Conservation (phyloP, 495 filamentous ascomycete genomes). For the Trichoderma orchidacearum region DNA sequence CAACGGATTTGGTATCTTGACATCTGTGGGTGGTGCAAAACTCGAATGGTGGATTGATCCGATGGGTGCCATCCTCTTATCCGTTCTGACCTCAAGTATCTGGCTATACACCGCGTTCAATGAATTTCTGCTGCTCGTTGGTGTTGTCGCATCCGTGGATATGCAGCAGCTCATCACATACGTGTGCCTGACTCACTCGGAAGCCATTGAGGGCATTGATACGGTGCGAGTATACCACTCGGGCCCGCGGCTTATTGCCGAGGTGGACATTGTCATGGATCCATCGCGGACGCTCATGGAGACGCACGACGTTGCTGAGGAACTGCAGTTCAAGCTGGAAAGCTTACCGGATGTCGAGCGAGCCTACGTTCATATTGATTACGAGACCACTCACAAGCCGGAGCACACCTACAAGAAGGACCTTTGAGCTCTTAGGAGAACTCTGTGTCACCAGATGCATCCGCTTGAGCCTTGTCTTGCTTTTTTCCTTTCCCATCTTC, state of each 20-base stretch:
- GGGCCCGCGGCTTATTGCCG: constrained; percentile 78
- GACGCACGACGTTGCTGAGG: constrained; percentile 91
- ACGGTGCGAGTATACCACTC: constrained; percentile 89
- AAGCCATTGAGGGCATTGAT: constrained; percentile 68
- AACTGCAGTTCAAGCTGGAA: constrained; percentile 89
- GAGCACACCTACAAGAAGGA: constrained; percentile 47
- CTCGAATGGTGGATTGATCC: constrained; percentile 93
- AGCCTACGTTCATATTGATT: constrained; percentile 95
- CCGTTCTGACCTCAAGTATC: constrained; percentile 55
- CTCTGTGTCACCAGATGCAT: background rate
- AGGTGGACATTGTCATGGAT: constrained; percentile 85
- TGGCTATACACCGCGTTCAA: constrained; percentile 78
- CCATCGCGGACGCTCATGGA: constrained; percentile 49
- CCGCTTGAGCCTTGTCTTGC: background rate
- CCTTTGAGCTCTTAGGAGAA: constrained; percentile 14
- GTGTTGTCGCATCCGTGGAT: constrained; percentile 70
- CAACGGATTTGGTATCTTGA: constrained; percentile 85
- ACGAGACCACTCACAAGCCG: constrained; percentile 91
- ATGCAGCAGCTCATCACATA: constrained; percentile 94
- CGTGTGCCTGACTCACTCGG: constrained; percentile 87
- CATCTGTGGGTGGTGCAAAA: constrained; percentile 74
- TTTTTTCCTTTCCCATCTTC: background rate
- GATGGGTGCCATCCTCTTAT: constrained; percentile 77
- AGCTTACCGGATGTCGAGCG: constrained; percentile 83
- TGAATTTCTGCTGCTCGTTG: constrained; percentile 85